A percentile compares a stretch with the other conserved stretches of the same genome.
Evolutionary conservation across 2,329 filamentous ascomycete genomes (phyloP).

Genomic region (Monilinia fructicola): DNA sequence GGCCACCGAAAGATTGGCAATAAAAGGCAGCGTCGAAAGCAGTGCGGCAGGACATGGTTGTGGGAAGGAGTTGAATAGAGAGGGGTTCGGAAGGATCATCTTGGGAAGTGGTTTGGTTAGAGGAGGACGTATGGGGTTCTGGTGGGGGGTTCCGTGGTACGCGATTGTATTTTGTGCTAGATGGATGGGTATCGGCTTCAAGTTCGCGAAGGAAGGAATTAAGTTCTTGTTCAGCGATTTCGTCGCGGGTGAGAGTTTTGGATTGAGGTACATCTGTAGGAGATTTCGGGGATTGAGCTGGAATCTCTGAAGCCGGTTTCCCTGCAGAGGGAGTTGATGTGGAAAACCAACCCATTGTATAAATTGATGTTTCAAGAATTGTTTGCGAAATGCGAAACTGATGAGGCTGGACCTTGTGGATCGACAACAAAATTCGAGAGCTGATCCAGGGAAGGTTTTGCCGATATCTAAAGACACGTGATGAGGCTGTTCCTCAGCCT

Average conservation of each 20-base stretch:
- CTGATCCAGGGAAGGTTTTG: slow-evolving; percentile 20
- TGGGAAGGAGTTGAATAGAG: slow-evolving; percentile 71
- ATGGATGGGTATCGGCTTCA: slow-evolving; percentile 33
- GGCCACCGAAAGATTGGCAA: slow-evolving; percentile 87
- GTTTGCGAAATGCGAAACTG: slow-evolving; percentile 19
- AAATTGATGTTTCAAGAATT: slow-evolving; percentile 17
- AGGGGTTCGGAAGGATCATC: slow-evolving; percentile 44
- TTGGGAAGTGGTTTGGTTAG: slow-evolving; percentile 24
- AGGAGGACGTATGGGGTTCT: background rate
- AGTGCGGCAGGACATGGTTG: slow-evolving; percentile 81
- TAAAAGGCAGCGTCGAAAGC: slow-evolving; percentile 93
- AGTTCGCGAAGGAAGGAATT: slow-evolving; percentile 41
- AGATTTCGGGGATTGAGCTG: slow-evolving; percentile 27
- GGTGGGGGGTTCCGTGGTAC: slow-evolving; percentile 30
- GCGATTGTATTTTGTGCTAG: slow-evolving; percentile 36
- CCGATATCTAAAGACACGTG: slow-evolving; percentile 2
- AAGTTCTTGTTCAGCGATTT: slow-evolving; percentile 40
- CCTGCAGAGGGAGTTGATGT: slow-evolving; percentile 40
- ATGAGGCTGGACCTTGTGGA: slow-evolving; percentile 24
- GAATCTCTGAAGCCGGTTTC: background rate
- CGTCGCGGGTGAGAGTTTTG: slow-evolving; percentile 34
- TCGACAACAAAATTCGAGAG: slow-evolving; percentile 5
- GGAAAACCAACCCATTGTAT: slow-evolving; percentile 64
- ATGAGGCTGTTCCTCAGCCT: slow-evolving; percentile 22
- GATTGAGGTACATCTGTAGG: slow-evolving; percentile 25